phyloP scores from a whole-genome alignment of 176 grass and related monocot genomes.

The Cenchrus purpureus region DNA sequence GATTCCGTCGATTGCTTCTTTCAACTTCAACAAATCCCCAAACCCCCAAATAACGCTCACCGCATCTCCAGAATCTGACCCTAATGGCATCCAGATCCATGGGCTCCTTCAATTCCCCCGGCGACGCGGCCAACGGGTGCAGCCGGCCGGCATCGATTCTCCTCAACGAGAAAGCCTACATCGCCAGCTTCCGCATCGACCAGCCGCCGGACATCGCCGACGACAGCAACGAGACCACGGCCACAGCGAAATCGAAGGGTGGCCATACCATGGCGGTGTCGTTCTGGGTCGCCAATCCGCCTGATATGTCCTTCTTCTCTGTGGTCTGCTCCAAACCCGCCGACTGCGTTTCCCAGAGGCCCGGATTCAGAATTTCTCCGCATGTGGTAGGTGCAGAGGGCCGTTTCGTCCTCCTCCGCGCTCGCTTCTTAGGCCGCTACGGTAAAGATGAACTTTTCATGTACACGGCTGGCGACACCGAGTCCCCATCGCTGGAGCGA shows the following conservation, averaged over 20 bases:
- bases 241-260: background rate
- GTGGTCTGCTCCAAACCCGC: background rate
- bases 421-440: background rate
- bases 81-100: too few relatives aligned
- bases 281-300: background rate
- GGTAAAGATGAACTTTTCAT: background rate
- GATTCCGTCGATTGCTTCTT: too few relatives aligned
- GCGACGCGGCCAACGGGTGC: too few relatives aligned
- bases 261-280: background rate
- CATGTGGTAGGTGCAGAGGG: background rate
- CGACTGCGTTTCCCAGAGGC: too few relatives aligned
- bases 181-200: background rate
- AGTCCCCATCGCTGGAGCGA: background rate
- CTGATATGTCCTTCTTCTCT: background rate
- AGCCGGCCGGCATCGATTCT: background rate
- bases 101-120: too few relatives aligned
- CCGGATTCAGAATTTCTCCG: background rate
- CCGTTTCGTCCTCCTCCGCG: conserved; percentile 5
- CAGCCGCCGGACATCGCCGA: background rate
- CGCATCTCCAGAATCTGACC: too few relatives aligned
- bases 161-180: background rate
- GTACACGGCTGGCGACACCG: background rate
- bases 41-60: too few relatives aligned
- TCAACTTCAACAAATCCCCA: too few relatives aligned
- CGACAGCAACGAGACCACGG: background rate